Conservation (phyloP, 805 yeast genomes). For the Candida anglica region DNA sequence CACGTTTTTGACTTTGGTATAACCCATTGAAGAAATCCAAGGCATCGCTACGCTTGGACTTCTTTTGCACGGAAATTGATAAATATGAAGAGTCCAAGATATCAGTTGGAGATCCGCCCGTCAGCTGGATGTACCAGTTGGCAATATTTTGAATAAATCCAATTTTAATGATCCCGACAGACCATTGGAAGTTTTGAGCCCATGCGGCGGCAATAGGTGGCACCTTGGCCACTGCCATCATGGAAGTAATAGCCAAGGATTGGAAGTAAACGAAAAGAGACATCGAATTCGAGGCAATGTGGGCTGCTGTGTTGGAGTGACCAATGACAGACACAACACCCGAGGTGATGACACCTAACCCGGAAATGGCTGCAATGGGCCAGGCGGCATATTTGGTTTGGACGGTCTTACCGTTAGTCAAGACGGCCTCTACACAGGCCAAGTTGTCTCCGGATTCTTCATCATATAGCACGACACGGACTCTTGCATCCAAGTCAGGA, state of each 20-base stretch:
- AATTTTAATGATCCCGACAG: conserved; percentile 82
- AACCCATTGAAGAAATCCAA: conserved; percentile 12
- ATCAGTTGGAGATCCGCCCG: conserved; percentile 86
- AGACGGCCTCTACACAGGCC: conserved; percentile 89
- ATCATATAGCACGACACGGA: conserved; percentile 63
- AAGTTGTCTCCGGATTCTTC: conserved; percentile 45
- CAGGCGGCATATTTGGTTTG: conserved; percentile 89
- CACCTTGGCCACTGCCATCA: conserved; percentile 89
- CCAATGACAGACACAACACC: conserved; percentile 86
- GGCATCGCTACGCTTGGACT: conserved; percentile 21
- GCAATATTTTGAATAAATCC: conserved; percentile 78
- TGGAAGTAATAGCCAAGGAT: conserved; percentile 82
- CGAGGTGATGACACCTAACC: conserved; percentile 81
- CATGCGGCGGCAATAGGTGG: conserved; percentile 98
- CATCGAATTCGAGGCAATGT: conserved; percentile 93
- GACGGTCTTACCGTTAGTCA: conserved; percentile 89
- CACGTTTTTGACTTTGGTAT: conserved; percentile 6
- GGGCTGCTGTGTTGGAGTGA: conserved; percentile 90
- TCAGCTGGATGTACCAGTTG: conserved; percentile 92
- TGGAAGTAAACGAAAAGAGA: conserved; percentile 93
- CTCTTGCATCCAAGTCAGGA: conserved; percentile 94
- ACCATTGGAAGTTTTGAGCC: conserved; percentile 97
- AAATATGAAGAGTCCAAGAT: conserved; percentile 62
- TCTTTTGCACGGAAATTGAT: conserved; percentile 82
- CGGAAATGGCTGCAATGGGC: conserved; percentile 93